phyloP scores from a whole-genome alignment of 768 basidiomycete genomes.

The Lentinula lateritia region DNA sequence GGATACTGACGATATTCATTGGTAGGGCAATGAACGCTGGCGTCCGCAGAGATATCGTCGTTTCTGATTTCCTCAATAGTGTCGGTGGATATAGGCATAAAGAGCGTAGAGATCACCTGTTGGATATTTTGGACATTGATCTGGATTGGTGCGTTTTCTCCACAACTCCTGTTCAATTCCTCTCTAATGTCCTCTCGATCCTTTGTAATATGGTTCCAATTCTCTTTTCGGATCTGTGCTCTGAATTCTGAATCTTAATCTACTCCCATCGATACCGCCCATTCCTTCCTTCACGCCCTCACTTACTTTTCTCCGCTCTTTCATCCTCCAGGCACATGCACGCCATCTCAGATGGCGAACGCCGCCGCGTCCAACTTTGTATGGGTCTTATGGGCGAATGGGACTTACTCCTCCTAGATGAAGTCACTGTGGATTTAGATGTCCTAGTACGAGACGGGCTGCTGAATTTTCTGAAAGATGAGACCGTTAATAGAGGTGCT shows the following conservation, averaged over 20 bases:
- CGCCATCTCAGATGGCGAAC: slow-evolving; percentile 91
- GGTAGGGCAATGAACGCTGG: slow-evolving; percentile 94
- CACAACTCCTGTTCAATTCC: too few relatives aligned
- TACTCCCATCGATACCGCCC: too few relatives aligned
- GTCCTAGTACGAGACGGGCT: slow-evolving; percentile 91
- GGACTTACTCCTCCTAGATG: slow-evolving; percentile 91
- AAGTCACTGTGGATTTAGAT: slow-evolving; percentile 97
- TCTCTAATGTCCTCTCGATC: too few relatives aligned
- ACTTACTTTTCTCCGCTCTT: too few relatives aligned
- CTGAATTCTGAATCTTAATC: too few relatives aligned
- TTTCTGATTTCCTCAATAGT: slow-evolving; percentile 93
- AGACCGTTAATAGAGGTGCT: slow-evolving; percentile 73
- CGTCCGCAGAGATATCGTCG: slow-evolving; percentile 87
- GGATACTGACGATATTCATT: not conserved
- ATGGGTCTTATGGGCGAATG: slow-evolving; percentile 91
- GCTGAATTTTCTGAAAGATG: slow-evolving; percentile 80
- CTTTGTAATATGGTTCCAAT: too few relatives aligned
- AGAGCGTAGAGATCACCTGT: slow-evolving; percentile 74
- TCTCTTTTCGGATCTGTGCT: too few relatives aligned
- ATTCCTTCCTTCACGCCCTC: too few relatives aligned
- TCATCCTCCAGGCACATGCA: slow-evolving; percentile 2
- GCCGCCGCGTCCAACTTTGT: slow-evolving; percentile 78
- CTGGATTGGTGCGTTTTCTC: slow-evolving; percentile 87
- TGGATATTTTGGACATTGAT: slow-evolving; percentile 93
- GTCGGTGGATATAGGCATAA: slow-evolving; percentile 96